Evolutionary conservation across 257 asterid genomes (phyloP), one percentile per base, ranked within the genome.

Genomic region (Przewalskia tangutica): DNA sequence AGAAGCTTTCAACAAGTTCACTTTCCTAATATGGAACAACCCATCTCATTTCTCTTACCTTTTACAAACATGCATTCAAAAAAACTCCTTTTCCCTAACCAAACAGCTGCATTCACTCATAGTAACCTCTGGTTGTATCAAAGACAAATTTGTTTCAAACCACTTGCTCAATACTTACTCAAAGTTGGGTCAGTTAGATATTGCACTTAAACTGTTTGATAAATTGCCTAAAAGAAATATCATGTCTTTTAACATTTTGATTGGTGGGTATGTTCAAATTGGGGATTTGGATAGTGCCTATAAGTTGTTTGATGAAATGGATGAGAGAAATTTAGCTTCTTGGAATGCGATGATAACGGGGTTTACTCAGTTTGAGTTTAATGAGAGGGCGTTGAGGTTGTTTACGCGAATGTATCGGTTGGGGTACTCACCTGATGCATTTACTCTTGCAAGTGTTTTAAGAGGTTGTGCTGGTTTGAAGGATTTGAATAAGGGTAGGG

Each of bases 271-370:
- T 84, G 88, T 92, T 7, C 95, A 90, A 60, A 83, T 75, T 27
- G 97, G 92, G 5, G 87, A 94, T 18, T 83, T 92, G 88, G 91
- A 71, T 46, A 20, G 83, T 27, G 96, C 99, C 1, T 34, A 83
- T 62, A 85, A 87, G 85, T 8, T 92, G 44, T 95, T 95, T 87
- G 81, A 91, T 17, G 86, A 87, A 83, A 94, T 95, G 99, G 85
- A 80, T 51, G 84, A 38, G 32, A 91, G 92, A 79, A 95, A 95
- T 85, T 84, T 91, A n/a, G 97, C 97, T 70, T 83, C 99, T 4
- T 95, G 99, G 99, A 95, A 95, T 51, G 98, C 98, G 0, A 85
- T 95, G 83, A 88, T 95, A 38, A 83, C 92, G 4, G 99, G 97
- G 68, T 55, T 90, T 89, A 88, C 92, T 81, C 89, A 88, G 77